Conservation (phyloP, 192 early-diverging fungal genomes). For the Blastocladiella britannica region DNA sequence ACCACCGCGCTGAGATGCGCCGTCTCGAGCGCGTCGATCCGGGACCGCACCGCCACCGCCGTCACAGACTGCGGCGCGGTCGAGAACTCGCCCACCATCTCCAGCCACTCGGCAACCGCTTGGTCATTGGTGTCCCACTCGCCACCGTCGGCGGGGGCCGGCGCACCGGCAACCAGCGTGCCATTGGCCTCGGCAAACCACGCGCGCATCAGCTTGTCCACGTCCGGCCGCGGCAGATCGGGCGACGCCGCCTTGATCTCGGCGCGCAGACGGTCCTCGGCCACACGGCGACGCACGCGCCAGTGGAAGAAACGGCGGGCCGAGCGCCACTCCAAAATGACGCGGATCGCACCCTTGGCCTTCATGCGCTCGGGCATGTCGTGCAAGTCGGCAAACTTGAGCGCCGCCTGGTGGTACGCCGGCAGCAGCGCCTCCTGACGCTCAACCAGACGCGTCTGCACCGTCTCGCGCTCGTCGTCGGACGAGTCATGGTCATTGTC, state of each 20-base stretch:
- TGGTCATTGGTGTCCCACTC: conserved; percentile 37
- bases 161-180: conserved; percentile 8
- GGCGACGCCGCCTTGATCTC: conserved; percentile 25
- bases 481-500: too few species aligned
- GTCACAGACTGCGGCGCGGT: background rate
- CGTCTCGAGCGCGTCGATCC: background rate
- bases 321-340: conserved; percentile 55
- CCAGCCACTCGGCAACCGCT: conserved; percentile 37
- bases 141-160: too few species aligned
- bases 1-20: background rate
- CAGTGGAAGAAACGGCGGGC: conserved; percentile 81
- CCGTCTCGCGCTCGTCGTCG: conserved; percentile 33
- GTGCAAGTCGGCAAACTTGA: conserved; percentile 96
- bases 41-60: background rate
- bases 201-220: conserved; percentile 20
- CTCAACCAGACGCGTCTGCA: conserved; percentile 51
- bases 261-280: conserved; percentile 54
- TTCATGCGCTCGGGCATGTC: conserved; percentile 88
- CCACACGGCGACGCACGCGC: conserved; percentile 61
- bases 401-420: conserved; percentile 74
- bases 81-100: conserved; percentile 7
- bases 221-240: conserved; percentile 24
- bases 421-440: conserved; percentile 75
- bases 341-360: conserved; percentile 73
- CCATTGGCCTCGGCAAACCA: conserved; percentile 47